phyloP scores from a whole-genome alignment of 345 rosid species.

The Trapa incisa region DNA sequence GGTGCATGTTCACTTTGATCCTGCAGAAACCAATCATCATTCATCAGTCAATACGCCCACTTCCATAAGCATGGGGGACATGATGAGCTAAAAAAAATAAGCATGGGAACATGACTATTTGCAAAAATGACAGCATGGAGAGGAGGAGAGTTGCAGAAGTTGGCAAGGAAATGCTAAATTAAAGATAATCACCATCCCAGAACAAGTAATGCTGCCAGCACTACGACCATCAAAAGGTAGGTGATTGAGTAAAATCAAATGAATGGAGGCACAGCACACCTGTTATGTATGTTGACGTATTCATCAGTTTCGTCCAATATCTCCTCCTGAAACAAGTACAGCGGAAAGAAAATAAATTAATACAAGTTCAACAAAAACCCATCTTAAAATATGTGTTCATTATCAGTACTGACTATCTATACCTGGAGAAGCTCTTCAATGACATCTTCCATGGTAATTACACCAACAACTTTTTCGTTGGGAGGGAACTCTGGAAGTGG shows the following conservation, averaged over 20 bases:
- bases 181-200: background rate
- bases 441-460: slow-evolving; percentile 90
- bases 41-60: background rate
- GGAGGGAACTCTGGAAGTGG: slow-evolving; percentile 55
- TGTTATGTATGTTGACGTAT: slow-evolving; percentile 85
- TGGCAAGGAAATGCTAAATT: background rate
- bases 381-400: background rate
- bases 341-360: background rate
- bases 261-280: slow-evolving; percentile 13
- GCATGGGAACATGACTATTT: background rate
- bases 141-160: background rate
- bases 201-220: background rate
- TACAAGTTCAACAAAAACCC: background rate
- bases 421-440: slow-evolving; percentile 99
- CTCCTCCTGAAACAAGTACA: slow-evolving; percentile 61
- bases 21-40: slow-evolving; percentile 22
- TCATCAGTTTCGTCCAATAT: slow-evolving; percentile 94
- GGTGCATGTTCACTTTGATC: slow-evolving; percentile 75
- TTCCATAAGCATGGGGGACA: background rate
- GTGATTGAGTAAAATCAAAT: background rate
- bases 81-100: too few species aligned
- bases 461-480: slow-evolving; percentile 76
- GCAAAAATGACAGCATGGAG: background rate
- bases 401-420: slow-evolving; percentile 2
- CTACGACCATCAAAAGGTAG: background rate